Conservation (phyloP, 371 early-diverging fungal genomes). For the Entomophthora muscae region DNA sequence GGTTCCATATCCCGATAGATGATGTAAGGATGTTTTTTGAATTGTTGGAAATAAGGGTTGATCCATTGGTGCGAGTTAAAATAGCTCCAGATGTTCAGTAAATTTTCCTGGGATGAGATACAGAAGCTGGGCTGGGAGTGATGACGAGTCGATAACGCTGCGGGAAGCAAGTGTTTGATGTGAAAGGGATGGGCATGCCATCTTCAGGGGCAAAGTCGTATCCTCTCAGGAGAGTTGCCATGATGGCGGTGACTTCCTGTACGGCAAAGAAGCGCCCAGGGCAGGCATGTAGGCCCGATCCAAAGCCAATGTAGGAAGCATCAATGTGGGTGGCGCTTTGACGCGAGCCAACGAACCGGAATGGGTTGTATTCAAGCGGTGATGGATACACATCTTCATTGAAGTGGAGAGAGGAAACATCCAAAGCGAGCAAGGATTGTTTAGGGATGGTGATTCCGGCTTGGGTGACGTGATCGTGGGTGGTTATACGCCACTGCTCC, state of each 20-base stretch:
- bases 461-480: slow-evolving; percentile 12
- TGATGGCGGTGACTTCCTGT: slow-evolving; percentile 20
- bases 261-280: slow-evolving; percentile 30
- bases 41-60: too few relatives aligned
- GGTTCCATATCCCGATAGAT: too few relatives aligned
- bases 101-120: too few relatives aligned
- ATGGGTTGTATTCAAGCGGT: slow-evolving; percentile 15
- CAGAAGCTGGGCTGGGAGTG: too few relatives aligned
- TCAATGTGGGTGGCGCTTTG: slow-evolving; percentile 18
- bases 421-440: slow-evolving; percentile 10
- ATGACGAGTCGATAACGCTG: too few relatives aligned
- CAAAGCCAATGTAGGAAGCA: slow-evolving; percentile 22
- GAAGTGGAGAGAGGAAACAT: background rate
- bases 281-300: slow-evolving; percentile 29
- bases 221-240: background rate
- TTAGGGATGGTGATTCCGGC: slow-evolving; percentile 17
- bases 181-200: background rate
- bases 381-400: slow-evolving; percentile 8
- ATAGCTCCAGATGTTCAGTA: too few relatives aligned
- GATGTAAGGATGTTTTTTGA: too few relatives aligned
- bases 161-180: too few relatives aligned
- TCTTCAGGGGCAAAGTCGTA: background rate
- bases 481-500: slow-evolving; percentile 11
- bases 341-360: slow-evolving; percentile 16
- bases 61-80: too few relatives aligned